Evolutionary conservation across 176 grass and related monocot genomes (phyloP).

Genomic region (Zea mays): DNA sequence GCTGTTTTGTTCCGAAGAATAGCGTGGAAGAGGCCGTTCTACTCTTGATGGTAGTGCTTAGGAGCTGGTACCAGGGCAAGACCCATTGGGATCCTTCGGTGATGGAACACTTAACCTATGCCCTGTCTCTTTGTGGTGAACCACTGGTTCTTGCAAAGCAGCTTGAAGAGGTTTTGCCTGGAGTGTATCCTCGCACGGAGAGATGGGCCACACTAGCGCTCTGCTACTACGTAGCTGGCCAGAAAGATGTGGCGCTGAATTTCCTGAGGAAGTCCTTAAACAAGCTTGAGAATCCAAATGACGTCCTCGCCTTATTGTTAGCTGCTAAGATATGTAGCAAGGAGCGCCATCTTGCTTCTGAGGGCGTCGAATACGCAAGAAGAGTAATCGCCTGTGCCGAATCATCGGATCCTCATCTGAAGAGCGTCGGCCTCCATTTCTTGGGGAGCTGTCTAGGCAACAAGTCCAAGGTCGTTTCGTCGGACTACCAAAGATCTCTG

Average conservation of each 20-base stretch:
- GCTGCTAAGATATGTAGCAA: slow-evolving; percentile 81
- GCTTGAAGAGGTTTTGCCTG: slow-evolving; percentile 79
- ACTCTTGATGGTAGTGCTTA: slow-evolving; percentile 67
- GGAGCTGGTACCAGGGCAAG: slow-evolving; percentile 71
- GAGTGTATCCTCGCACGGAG: slow-evolving; percentile 68
- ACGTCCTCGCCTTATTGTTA: slow-evolving; percentile 60
- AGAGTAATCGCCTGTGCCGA: slow-evolving; percentile 50
- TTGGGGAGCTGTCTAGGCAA: slow-evolving; percentile 71
- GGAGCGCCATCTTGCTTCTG: slow-evolving; percentile 51
- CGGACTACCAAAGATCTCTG: slow-evolving; percentile 76
- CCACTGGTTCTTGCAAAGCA: slow-evolving; percentile 58
- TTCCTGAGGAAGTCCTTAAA: slow-evolving; percentile 84
- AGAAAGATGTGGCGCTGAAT: slow-evolving; percentile 66
- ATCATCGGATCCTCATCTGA: slow-evolving; percentile 50
- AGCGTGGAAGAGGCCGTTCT: slow-evolving; percentile 87
- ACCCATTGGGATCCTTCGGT: slow-evolving; percentile 82
- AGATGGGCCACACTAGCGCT: slow-evolving; percentile 80
- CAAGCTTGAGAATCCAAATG: slow-evolving; percentile 75
- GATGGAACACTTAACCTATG: slow-evolving; percentile 83
- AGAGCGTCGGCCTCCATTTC: slow-evolving; percentile 61
- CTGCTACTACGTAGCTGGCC: slow-evolving; percentile 58
- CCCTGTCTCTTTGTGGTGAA: slow-evolving; percentile 62
- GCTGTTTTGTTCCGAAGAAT: slow-evolving; percentile 72
- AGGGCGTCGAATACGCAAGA: slow-evolving; percentile 70
- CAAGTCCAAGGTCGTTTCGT: slow-evolving; percentile 70